Evolutionary conservation across 2,329 filamentous ascomycete species (phyloP).

Genomic region (Triangularia verruculosa): DNA sequence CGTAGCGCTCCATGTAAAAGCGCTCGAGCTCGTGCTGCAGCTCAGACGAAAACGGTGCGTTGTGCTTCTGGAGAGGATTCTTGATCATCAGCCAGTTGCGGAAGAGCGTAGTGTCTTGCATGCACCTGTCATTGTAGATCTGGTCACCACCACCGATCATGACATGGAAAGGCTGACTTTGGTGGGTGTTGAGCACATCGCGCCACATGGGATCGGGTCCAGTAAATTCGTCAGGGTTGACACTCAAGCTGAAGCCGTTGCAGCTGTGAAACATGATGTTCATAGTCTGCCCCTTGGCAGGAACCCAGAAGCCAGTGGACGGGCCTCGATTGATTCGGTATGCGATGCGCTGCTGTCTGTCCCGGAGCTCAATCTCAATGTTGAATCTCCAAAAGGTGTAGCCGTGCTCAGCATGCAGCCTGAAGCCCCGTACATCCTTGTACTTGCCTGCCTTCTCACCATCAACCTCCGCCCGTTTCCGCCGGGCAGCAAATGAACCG

Average conservation of each 20-base stretch:
- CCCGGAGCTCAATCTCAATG: slow-evolving; percentile 81
- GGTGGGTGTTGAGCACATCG: slow-evolving; percentile 89
- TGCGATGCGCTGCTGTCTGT: slow-evolving; percentile 78
- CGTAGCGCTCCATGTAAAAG: slow-evolving; percentile 86
- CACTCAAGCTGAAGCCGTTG: slow-evolving; percentile 86
- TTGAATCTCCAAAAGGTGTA: slow-evolving; percentile 98
- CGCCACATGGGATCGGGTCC: slow-evolving; percentile 97
- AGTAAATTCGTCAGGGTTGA: slow-evolving; percentile 75
- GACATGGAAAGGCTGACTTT: slow-evolving; percentile 89
- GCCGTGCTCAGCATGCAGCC: slow-evolving; percentile 80
- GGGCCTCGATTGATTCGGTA: slow-evolving; percentile 95
- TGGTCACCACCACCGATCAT: slow-evolving; percentile 98
- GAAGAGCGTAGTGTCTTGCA: slow-evolving; percentile 72
- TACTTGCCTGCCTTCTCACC: slow-evolving; percentile 80
- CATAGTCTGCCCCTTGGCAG: slow-evolving; percentile 79
- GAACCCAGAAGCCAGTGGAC: slow-evolving; percentile 90
- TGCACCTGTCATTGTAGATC: slow-evolving; percentile 88
- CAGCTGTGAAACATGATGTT: slow-evolving; percentile 99
- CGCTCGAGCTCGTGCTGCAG: slow-evolving; percentile 85
- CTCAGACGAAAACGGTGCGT: slow-evolving; percentile 70
- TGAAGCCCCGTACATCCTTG: slow-evolving; percentile 77
- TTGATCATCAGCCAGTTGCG: slow-evolving; percentile 79
- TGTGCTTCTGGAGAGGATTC: slow-evolving; percentile 76
- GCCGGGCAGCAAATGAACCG: slow-evolving; percentile 52
- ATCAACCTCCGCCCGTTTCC: slow-evolving; percentile 57